Evolutionary conservation across 1,284 basidiomycete genomes (phyloP).

Genomic region (Rhizoctonia solani): DNA sequence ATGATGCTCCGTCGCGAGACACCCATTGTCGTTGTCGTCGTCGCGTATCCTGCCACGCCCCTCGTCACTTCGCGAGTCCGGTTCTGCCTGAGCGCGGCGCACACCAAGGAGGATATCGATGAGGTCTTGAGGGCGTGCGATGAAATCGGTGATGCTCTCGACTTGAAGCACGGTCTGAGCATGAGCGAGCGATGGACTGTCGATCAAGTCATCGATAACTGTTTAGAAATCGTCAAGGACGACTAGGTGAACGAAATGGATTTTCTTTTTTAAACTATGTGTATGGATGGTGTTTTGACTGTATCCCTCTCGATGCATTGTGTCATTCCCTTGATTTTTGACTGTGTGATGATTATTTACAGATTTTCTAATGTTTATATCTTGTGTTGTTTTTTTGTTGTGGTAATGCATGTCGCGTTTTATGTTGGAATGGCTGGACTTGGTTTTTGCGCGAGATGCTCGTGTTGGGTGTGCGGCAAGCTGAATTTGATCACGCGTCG

Average conservation of each 20-base stretch:
- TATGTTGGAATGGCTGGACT: too few relatives aligned
- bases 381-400: too few relatives aligned
- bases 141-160: constrained; percentile 86
- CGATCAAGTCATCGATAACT: constrained; percentile 74
- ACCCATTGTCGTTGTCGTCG: constrained; percentile 87
- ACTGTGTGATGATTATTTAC: too few relatives aligned
- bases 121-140: constrained; percentile 84
- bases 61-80: constrained; percentile 88
- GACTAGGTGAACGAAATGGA: background rate
- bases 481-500: too few relatives aligned
- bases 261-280: too few relatives aligned
- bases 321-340: too few relatives aligned
- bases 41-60: constrained; percentile 91
- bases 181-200: constrained; percentile 77
- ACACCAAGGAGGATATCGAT: constrained; percentile 98
- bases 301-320: too few relatives aligned
- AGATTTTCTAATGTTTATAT: too few relatives aligned
- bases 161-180: constrained; percentile 72
- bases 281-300: too few relatives aligned
- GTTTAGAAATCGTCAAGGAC: constrained; percentile 73
- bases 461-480: too few relatives aligned
- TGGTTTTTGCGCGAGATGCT: too few relatives aligned
- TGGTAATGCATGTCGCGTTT: too few relatives aligned
- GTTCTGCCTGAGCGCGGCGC: constrained; percentile 93
- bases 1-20: constrained; percentile 84